Conservation (phyloP, 345 rosid species). For the Draba incana region DNA sequence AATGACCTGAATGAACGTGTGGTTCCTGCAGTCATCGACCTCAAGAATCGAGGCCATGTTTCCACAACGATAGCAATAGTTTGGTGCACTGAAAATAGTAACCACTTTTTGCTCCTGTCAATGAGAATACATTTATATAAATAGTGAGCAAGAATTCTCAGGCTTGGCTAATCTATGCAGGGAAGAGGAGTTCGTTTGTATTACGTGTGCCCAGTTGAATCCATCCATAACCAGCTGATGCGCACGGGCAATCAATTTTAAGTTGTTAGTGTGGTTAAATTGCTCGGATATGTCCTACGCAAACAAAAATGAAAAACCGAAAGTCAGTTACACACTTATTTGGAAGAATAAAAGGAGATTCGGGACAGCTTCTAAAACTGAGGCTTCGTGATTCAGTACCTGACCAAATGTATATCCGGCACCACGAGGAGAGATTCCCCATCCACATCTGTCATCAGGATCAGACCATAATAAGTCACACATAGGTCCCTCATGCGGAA, state of each 20-base stretch:
- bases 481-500: conserved; percentile 99
- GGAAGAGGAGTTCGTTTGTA: conserved; percentile 15
- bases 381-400: conserved; percentile 44
- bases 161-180: conserved; percentile 8
- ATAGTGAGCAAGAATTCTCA: conserved; percentile 16
- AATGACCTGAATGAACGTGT: conserved; percentile 92
- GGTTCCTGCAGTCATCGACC: conserved; percentile 91
- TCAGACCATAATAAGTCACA: conserved; percentile 99
- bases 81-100: conserved; percentile 96
- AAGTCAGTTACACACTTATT: conserved; percentile 14
- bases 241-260: conserved; percentile 93
- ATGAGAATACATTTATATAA: conserved; percentile 21
- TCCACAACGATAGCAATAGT: conserved; percentile 98
- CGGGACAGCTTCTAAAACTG: conserved; percentile 20
- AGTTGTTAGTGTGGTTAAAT: conserved; percentile 86
- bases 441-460: conserved; percentile 97
- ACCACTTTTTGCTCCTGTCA: conserved; percentile 98
- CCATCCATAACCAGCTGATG: conserved; percentile 99
- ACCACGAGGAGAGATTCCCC: conserved; percentile 99
- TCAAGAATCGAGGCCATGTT: conserved; percentile 99
- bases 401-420: conserved; percentile 99
- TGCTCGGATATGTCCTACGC: conserved; percentile 93
- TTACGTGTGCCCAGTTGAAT: conserved; percentile 97
- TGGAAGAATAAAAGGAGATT: background rate
- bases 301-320: conserved; percentile 13